phyloP scores from a whole-genome alignment of 2,329 filamentous ascomycete species.

The Raffaelea ambrosiae region DNA sequence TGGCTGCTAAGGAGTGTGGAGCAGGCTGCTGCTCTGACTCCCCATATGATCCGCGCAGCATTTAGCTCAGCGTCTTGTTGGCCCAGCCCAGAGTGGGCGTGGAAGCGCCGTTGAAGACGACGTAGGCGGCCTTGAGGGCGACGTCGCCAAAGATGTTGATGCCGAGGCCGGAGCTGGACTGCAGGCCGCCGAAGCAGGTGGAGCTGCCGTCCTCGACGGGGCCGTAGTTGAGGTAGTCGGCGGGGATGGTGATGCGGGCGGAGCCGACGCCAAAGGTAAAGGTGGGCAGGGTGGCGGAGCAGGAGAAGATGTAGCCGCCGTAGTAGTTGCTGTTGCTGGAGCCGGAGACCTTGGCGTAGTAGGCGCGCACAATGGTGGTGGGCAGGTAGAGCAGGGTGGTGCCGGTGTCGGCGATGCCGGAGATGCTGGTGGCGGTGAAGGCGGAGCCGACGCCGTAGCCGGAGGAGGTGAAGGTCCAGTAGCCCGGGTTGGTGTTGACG shows the following conservation, averaged over 20 bases:
- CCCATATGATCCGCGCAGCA: too few species aligned
- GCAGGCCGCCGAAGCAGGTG: constrained; percentile 27
- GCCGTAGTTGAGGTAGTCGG: constrained; percentile 25
- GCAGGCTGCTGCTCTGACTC: too few species aligned
- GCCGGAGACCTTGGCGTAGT: constrained; percentile 28
- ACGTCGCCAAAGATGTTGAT: constrained; percentile 23
- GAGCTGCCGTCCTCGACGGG: constrained; percentile 18
- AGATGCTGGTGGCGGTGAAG: constrained; percentile 28
- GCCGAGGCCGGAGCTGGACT: constrained; percentile 17
- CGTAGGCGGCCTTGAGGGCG: constrained; percentile 22
- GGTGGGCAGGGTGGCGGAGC: constrained; percentile 23
- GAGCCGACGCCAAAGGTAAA: constrained; percentile 25
- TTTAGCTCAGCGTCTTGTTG: constrained; percentile 11
- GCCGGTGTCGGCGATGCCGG: constrained; percentile 31
- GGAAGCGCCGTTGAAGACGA: constrained; percentile 24
- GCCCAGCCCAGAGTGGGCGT: constrained; percentile 19
- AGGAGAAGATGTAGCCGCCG: constrained; percentile 29
- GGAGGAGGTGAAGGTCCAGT: constrained; percentile 48
- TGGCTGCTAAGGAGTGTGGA: too few species aligned
- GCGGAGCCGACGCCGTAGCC: constrained; percentile 34
- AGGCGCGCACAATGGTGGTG: constrained; percentile 25
- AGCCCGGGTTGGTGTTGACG: constrained; percentile 46
- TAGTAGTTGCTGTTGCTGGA: constrained; percentile 22
- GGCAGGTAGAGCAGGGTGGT: constrained; percentile 31
- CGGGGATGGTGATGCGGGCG: constrained; percentile 22